Evolutionary conservation across 805 yeast species (phyloP), one percentile per base, ranked within the genome.

Genomic region (Yarrowia hollandica): DNA sequence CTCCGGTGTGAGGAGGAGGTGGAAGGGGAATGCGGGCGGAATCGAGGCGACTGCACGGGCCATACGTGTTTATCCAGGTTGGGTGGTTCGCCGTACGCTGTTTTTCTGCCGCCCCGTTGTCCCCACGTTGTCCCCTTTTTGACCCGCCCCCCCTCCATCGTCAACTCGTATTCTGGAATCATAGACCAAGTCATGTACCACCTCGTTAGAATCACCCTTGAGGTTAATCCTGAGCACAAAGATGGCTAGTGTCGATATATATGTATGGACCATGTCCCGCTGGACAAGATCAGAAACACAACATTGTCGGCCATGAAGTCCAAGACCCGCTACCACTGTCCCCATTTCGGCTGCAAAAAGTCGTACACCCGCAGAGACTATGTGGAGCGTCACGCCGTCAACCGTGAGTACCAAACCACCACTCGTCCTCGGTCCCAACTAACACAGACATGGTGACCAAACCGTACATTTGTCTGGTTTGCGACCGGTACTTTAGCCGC

Each of bases 271-370:
- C n/a, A n/a, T 12, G 25, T 12, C 25, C 41, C 23, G 25, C 22
- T 12, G 25, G 30, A 26, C 9, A 26, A 3, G 11, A 26, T 3
- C 30, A n/a, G n/a, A n/a, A n/a, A 26, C 30, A 26, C 30, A 12
- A 26, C n/a, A n/a, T n/a, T n/a, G n/a, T n/a, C 25, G 8, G 5
- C 28, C 39, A 23, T 21, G 37, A 28, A 25, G 34, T 18, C 50
- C 33, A 37, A 48, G 37, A 74, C 30, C 28, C 34, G 62, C 60
- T 26, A 67, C 62, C 54, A 71, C 67, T 61, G 61, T 62, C 70
- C 63, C 82, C 77, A 52, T 63, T 12, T 64, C 59, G 72, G 73
- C 16, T 71, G 74, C 61, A 64, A 60, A 34, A 71, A 71, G 61
- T 67, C 67, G 54, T 71, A 71, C 62, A 69, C 70, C 55, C 67